Evolutionary conservation across 2,329 filamentous ascomycete species (phyloP), one percentile per base, ranked within the genome.

Genomic region (Graphiopsis chlorocephala): DNA sequence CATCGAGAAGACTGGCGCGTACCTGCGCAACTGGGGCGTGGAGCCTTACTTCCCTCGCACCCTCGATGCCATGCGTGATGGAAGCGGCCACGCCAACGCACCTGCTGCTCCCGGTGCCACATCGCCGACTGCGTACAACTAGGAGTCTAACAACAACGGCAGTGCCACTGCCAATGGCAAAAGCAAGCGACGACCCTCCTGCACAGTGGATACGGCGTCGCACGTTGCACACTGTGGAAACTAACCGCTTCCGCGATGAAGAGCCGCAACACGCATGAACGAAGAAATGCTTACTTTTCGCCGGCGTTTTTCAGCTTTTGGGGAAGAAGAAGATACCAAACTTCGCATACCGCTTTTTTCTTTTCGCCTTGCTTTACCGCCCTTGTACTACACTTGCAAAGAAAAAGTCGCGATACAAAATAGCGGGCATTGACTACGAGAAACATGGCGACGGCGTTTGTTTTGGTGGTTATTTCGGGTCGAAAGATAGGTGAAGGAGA

Each of bases 1-100:
- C 60, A 83, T 85, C 66, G 82, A 85, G 75, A 84, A 84, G 79
- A 85, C 82, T 10, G 82, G 82, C 20, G 78, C 76, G 45, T 84
- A 84, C 66, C 74, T 85, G 50, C 74, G 79, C 67, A 83, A 82
- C 35, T 83, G 81, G 72, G 82, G 82, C 53, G 78, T 85, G 26
- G 81, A 84, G 73, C 80, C 81, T 5, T 85, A 85, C 72, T 85
- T 85, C 72, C 81, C 82, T 5, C 73, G 76, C 26, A 84, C 82
- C 17, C 75, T 84, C 28, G 81, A 83, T 33, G 76, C 80, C 28
- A 84, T 85, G 82, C 68, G 74, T 12, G 73, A 74, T 31, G 74
- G 74, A 15, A 69, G 69, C 45, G 69, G 67, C 1, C 67, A 69
- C 33, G 29, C 45, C 29, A 45, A 23, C 35, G 48, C 60, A 26